These are phyloP conservation scores for Theobroma grandiflorum DNA, from an alignment of 441 rosid genomes.

Conservation along the genomic window DNA sequence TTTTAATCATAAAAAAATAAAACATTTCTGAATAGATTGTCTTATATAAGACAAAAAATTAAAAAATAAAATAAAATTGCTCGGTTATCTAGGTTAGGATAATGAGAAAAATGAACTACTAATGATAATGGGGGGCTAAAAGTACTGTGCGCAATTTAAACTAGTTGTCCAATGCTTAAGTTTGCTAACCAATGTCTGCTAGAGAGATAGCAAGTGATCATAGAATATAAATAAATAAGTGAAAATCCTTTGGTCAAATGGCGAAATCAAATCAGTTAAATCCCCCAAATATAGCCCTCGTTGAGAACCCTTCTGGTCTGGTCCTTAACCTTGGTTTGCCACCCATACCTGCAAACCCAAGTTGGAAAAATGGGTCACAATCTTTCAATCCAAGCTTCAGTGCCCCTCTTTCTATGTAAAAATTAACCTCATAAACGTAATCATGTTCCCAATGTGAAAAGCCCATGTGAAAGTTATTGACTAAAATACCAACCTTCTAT, in stretches of 20 bases:
- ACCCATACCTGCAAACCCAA: conserved; percentile 32
- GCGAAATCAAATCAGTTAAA: conserved; percentile 40
- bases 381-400: conserved; percentile 46
- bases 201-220: conserved; percentile 26
- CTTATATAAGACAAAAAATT: too few species aligned
- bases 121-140: background rate
- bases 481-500: conserved; percentile 22
- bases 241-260: conserved; percentile 29
- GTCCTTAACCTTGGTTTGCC: conserved; percentile 28
- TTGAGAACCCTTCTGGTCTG: conserved; percentile 24
- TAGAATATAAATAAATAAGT: conserved; percentile 1
- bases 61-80: too few species aligned
- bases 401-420: conserved; percentile 51
- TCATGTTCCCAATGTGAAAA: conserved; percentile 37
- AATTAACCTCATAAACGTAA: conserved; percentile 14
- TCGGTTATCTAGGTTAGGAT: too few species aligned
- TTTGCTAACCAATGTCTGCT: conserved; percentile 36
- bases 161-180: conserved; percentile 27
- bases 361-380: conserved; percentile 42
- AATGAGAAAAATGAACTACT: background rate
- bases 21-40: background rate
- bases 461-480: conserved; percentile 33
- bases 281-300: conserved; percentile 21
- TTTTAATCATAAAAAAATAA: background rate
- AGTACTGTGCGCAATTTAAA: background rate